phyloP scores from a whole-genome alignment of 148 eudicot genomes.

The Vaccinium darrowii region DNA sequence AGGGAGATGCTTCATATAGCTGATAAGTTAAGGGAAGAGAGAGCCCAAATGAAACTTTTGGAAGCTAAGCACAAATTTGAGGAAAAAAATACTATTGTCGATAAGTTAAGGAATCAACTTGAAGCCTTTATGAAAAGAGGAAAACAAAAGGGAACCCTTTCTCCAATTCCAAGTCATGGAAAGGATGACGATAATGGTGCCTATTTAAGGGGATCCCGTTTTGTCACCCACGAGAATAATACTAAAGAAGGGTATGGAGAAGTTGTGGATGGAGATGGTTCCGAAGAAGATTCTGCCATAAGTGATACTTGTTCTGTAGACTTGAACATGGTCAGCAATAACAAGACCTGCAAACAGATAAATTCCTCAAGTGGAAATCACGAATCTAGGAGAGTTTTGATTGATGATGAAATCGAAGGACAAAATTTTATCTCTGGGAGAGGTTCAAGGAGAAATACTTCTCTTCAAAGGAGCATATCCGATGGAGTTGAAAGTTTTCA shows the following conservation, averaged over 20 bases:
- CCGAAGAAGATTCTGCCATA: slow-evolving; percentile 51
- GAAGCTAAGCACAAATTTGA: slow-evolving; percentile 60
- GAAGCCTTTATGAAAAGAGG: slow-evolving; percentile 45
- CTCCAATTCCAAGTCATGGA: slow-evolving; percentile 29
- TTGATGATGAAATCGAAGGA: slow-evolving; percentile 39
- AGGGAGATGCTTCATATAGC: slow-evolving; percentile 58
- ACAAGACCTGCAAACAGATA: slow-evolving; percentile 36
- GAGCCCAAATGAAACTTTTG: slow-evolving; percentile 52
- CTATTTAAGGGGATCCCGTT: slow-evolving; percentile 20
- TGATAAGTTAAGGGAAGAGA: slow-evolving; percentile 53
- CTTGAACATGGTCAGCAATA: slow-evolving; percentile 40
- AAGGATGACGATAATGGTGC: slow-evolving; percentile 32
- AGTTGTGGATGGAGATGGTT: slow-evolving; percentile 47
- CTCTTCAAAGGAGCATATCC: slow-evolving; percentile 55
- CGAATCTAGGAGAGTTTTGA: slow-evolving; percentile 28
- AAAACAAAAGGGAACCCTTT: slow-evolving; percentile 36
- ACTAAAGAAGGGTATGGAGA: slow-evolving; percentile 49
- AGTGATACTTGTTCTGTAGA: slow-evolving; percentile 77
- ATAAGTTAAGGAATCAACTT: slow-evolving; percentile 62
- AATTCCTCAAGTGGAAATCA: slow-evolving; percentile 24
- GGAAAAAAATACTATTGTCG: slow-evolving; percentile 60
- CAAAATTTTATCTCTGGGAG: slow-evolving; percentile 45
- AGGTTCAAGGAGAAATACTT: slow-evolving; percentile 54
- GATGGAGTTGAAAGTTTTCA: slow-evolving; percentile 39
- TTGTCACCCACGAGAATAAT: slow-evolving; percentile 31